Percentiles rank a stretch among this genome's conserved stretches.
phyloP scores from a whole-genome alignment of 2,329 filamentous ascomycete genomes.

The Arthrobotrys sinensis region DNA sequence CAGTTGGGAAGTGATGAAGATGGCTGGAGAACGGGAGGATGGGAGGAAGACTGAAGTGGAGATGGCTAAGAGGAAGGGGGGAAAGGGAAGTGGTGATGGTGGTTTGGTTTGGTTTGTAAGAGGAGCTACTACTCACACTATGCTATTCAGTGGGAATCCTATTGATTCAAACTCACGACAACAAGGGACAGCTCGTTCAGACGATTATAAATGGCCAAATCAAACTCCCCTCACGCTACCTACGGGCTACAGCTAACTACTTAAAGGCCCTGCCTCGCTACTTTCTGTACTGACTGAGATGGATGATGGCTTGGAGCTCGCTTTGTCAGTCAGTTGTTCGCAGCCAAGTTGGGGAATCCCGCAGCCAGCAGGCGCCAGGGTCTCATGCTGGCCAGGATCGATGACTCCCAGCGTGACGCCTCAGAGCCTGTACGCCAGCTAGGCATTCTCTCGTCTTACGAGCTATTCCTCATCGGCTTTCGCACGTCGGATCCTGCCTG shows the following conservation, averaged over 20 bases:
- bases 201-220: conserved; percentile 14
- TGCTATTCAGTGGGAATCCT: neutral
- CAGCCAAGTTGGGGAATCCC: conserved; percentile 17
- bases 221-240: neutral
- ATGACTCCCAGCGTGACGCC: conserved; percentile 55
- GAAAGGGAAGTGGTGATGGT: conserved; percentile 22
- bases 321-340: neutral
- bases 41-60: conserved; percentile 1
- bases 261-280: neutral
- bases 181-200: conserved; percentile 9
- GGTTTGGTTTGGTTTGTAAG: conserved; percentile 20
- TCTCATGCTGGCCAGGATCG: conserved; percentile 46
- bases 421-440: conserved; percentile 15
- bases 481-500: conserved; percentile 40
- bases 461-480: conserved; percentile 32
- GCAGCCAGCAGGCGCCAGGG: conserved; percentile 45
- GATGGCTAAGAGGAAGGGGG: neutral
- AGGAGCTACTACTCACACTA: neutral
- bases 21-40: conserved; percentile 2
- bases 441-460: conserved; percentile 26
- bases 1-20: neutral
- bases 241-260: neutral
- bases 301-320: neutral
- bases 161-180: conserved; percentile 9
- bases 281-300: neutral